Evolutionary conservation across 345 rosid species (phyloP).

Genomic region (Eucalyptus marginata): DNA sequence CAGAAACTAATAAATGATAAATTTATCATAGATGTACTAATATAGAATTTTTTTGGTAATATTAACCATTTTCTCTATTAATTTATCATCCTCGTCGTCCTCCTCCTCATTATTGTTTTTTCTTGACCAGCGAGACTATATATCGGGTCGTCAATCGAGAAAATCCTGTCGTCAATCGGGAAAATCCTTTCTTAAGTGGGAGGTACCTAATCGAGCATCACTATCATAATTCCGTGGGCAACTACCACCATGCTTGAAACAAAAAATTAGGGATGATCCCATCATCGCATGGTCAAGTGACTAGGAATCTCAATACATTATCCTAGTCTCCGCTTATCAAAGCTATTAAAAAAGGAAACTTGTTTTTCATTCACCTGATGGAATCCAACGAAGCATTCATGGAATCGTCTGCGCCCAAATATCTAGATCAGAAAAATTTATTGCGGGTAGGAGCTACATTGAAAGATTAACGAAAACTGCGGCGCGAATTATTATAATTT

Average conservation of each 20-base stretch:
- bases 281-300: not conserved
- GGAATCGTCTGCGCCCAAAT: not conserved
- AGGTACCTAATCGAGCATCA: not conserved
- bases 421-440: not conserved
- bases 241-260: not conserved
- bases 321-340: not conserved
- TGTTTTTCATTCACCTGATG: not conserved
- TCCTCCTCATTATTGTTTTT: not conserved
- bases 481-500: not conserved
- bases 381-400: not conserved
- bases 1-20: no score
- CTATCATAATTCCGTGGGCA: not conserved
- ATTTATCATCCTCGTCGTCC: accelerated
- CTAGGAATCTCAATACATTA: not conserved
- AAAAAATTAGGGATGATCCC: not conserved
- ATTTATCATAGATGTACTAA: no score
- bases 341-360: not conserved
- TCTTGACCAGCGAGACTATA: not conserved
- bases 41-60: accelerated
- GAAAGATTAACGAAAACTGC: not conserved
- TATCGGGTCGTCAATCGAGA: not conserved
- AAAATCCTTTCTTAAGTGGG: not conserved
- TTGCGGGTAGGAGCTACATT: not conserved
- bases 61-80: not conserved
- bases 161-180: not conserved